Evolutionary conservation across 192 early-diverging fungal species (phyloP).

Genomic region (Mortierella alpina): DNA sequence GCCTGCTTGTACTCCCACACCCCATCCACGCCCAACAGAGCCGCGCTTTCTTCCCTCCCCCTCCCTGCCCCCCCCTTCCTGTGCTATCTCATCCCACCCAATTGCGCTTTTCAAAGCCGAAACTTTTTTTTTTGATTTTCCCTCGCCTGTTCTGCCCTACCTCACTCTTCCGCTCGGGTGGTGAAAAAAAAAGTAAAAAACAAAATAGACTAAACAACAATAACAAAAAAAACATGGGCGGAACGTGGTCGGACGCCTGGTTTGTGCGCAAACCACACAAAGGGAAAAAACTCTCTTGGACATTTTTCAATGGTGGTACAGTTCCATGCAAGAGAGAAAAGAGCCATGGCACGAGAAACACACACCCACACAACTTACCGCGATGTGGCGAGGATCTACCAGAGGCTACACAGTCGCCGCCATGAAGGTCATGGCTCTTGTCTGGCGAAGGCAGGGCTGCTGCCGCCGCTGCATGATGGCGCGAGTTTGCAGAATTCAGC

Average conservation of each 20-base stretch:
- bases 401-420: not conserved
- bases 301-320: not conserved
- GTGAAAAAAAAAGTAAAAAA: not conserved
- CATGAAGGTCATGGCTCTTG: not conserved
- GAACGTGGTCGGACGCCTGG: constrained; percentile 33
- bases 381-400: not conserved
- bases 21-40: too few relatives aligned
- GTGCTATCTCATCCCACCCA: not conserved
- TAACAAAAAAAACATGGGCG: not conserved
- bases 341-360: not conserved
- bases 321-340: not conserved
- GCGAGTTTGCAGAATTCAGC: not conserved
- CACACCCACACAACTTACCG: constrained; percentile 9
- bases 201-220: not conserved
- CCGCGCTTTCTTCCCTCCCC: too few relatives aligned
- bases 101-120: too few relatives aligned
- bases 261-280: constrained; percentile 25
- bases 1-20: too few relatives aligned
- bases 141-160: too few relatives aligned
- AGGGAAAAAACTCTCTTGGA: not conserved
- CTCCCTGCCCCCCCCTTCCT: not conserved
- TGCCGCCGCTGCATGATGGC: not conserved
- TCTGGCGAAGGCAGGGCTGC: not conserved
- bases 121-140: too few relatives aligned
- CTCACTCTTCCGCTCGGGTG: not conserved